Evolutionary conservation across 495 filamentous ascomycete genomes (phyloP).

Genomic region (Thermothielavioides terrestris): DNA sequence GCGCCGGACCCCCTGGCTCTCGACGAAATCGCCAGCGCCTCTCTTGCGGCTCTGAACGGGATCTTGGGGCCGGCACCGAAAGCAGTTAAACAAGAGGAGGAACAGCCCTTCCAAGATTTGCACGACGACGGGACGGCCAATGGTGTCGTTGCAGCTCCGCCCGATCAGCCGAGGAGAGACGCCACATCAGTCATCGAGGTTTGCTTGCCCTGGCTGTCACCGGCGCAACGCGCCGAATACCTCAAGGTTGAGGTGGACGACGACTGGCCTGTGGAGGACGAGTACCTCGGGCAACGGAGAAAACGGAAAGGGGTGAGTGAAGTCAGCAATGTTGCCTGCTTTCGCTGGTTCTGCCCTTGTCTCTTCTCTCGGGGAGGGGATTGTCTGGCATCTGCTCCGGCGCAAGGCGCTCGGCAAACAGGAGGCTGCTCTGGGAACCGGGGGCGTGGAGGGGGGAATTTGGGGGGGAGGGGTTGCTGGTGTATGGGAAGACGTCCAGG

Average conservation of each 20-base stretch:
- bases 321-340: too few species aligned
- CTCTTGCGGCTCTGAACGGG: neutral
- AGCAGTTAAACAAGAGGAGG: neutral
- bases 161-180: neutral
- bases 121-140: neutral
- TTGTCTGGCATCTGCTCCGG: too few species aligned
- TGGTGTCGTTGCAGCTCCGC: neutral
- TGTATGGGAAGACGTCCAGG: too few species aligned
- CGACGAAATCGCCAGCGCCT: slow-evolving; percentile 7
- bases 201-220: slow-evolving; percentile 14
- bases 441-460: too few species aligned
- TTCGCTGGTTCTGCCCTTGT: neutral
- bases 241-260: slow-evolving; percentile 13
- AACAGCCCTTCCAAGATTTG: neutral
- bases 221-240: slow-evolving; percentile 8
- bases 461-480: too few species aligned
- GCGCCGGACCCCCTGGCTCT: slow-evolving; percentile 2
- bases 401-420: too few species aligned
- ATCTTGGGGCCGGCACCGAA: neutral
- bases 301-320: slow-evolving; percentile 17
- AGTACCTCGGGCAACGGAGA: neutral
- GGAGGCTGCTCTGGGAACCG: too few species aligned
- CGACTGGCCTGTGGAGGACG: neutral
- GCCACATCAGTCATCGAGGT: slow-evolving; percentile 18
- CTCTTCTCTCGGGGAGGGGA: too few species aligned